Base-by-base conservation (phyloP, 2,329 filamentous ascomycete genomes). In the Tolypocladium tropicale region DNA sequence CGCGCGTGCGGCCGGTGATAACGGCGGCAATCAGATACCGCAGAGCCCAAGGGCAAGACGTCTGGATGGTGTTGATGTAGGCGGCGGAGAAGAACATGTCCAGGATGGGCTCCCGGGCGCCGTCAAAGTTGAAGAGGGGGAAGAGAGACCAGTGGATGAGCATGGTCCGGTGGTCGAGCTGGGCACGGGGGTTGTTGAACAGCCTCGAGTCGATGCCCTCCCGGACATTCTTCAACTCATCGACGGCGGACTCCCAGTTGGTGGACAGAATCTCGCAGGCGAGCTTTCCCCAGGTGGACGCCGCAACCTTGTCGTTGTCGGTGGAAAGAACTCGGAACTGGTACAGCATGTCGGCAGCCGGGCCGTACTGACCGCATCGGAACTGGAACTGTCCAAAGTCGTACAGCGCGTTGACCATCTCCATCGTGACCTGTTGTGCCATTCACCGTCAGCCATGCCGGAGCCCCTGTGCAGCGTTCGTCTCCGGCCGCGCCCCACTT, bases 31-130 rank as follows among this genome's bases (percentile, higher is more conserved):
- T 86, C 57, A 99, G 82, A 76, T 99, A 99, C 65, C 94, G 87
- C 67, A 99, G 81, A 61, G 96, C 85, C 94, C 94, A 99, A 7
- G 94, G 93, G 80, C 91, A 96, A 67, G 86, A 88, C 58, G 94
- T 96, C 82, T 99, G 94, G 73, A 99, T 96, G 66, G 93, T 97
- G 84, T 97, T 99, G 84, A 99, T 99, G 81, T 90, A 99, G 66
- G 90, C 83, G 62, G 92, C 89, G 61, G 89, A 95, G 83, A 99
- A 97, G 82, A 96, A 94, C 72, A 97, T 85, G 66, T 99, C 94
- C 69, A 94, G 90, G 66, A 99, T 83, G 64, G 84, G 83, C 70
- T 99, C 94, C 68, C 93, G 90, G 57, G 90, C 90, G 62, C 85
- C 81, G 68, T 97, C 93, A 77, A 90, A 87, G 84, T 99, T 97